Conservation (phyloP, 257 asterid genomes). For the Jacaranda copaia region DNA sequence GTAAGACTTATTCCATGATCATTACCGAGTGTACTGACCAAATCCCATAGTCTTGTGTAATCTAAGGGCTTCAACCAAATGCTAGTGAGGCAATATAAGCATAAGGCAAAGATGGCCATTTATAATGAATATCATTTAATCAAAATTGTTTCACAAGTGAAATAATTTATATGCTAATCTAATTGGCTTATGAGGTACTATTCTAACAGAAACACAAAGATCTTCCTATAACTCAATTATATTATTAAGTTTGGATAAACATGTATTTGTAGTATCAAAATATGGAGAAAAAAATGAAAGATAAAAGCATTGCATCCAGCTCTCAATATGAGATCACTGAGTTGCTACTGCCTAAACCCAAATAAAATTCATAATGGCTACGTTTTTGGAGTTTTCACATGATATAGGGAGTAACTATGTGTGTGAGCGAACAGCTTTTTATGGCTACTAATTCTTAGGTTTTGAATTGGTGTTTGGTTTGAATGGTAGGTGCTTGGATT, state of each 20-base stretch:
- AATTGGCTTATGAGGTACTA: too few species aligned
- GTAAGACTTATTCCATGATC: too few species aligned
- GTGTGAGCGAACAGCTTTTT: neutral
- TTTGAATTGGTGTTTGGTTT: conserved; percentile 13
- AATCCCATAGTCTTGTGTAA: too few species aligned
- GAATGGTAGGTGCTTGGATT: conserved; percentile 87
- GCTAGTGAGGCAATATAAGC: too few species aligned
- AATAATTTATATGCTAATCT: too few species aligned
- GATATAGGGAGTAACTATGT: neutral
- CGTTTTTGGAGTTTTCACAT: neutral
- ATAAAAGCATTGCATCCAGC: conserved; percentile 29
- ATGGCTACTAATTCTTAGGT: neutral
- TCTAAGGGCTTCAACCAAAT: too few species aligned
- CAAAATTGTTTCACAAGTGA: too few species aligned
- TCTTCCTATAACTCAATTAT: neutral
- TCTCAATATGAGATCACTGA: neutral
- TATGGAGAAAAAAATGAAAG: neutral
- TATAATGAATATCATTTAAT: too few species aligned
- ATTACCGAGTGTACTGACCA: too few species aligned
- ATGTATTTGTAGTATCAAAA: conserved; percentile 26
- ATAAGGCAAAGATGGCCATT: too few species aligned
- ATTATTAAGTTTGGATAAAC: neutral
- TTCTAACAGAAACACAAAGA: too few species aligned
- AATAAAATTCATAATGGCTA: conserved; percentile 43
- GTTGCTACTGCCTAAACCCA: neutral